Evolutionary conservation across 441 rosid species (phyloP).

Genomic region (Erodium moschatum): DNA sequence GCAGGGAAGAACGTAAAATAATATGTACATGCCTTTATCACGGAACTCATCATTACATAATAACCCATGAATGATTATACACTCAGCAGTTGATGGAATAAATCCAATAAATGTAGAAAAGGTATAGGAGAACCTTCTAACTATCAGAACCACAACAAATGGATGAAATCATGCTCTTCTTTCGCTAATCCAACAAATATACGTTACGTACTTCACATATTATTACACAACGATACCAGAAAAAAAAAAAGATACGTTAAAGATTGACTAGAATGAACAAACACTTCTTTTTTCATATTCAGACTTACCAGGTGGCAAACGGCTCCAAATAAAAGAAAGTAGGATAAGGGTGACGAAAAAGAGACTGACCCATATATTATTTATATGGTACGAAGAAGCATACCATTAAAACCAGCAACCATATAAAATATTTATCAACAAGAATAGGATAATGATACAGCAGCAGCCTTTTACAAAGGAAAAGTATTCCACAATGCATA

Average conservation of each 20-base stretch:
- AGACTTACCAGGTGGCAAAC: conserved; percentile 1
- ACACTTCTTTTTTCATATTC: neutral
- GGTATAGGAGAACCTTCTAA: no score
- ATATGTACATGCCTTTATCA: neutral
- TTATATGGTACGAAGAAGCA: neutral
- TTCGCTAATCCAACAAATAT: neutral
- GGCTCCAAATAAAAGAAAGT: neutral
- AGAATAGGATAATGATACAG: neutral
- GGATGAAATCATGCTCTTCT: neutral
- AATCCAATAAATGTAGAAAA: no score
- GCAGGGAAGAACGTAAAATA: neutral
- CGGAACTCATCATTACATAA: neutral
- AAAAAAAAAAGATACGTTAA: no score
- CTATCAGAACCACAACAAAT: neutral
- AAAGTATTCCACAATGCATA: neutral
- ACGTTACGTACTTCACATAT: no score
- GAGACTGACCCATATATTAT: neutral
- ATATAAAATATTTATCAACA: neutral
- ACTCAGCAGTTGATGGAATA: neutral
- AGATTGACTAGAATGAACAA: neutral
- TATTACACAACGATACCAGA: no score
- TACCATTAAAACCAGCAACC: neutral
- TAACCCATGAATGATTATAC: neutral
- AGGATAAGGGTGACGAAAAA: neutral
- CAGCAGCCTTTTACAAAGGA: neutral